Conservation (phyloP, 148 eudicot species). For the Nepenthes mirabilis region DNA sequence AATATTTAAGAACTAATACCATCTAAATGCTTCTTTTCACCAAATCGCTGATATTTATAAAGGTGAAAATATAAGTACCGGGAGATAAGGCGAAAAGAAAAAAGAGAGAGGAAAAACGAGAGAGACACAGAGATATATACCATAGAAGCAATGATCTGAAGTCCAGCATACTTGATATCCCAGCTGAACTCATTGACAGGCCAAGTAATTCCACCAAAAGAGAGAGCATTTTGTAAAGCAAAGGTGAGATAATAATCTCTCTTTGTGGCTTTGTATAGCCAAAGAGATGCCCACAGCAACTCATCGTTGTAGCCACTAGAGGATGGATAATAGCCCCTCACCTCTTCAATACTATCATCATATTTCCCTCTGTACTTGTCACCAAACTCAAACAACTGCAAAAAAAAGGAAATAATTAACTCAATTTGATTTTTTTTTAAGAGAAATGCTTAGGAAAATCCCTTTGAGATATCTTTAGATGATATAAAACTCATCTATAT, state of each 20-base stretch:
- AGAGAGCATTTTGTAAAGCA: conserved; percentile 26
- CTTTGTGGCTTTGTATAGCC: conserved; percentile 74
- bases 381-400: conserved; percentile 75
- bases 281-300: conserved; percentile 69
- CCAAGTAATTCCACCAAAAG: conserved; percentile 70
- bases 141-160: conserved; percentile 22
- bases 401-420: not conserved
- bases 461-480: too few relatives aligned
- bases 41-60: too few relatives aligned
- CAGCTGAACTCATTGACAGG: conserved; percentile 42
- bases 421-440: too few relatives aligned
- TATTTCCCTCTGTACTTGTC: conserved; percentile 72
- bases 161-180: conserved; percentile 45
- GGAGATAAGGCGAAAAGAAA: too few relatives aligned
- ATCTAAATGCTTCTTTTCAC: too few relatives aligned
- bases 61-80: too few relatives aligned
- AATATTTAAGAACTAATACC: too few relatives aligned
- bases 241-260: conserved; percentile 32
- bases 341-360: conserved; percentile 42
- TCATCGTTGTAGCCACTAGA: conserved; percentile 77
- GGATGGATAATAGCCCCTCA: conserved; percentile 52
- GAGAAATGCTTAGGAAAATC: too few relatives aligned
- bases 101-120: not conserved
- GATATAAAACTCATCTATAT: too few relatives aligned
- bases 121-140: not conserved